phyloP scores from a whole-genome alignment of 2,329 filamentous ascomycete species.

The Aspergillus sp. region DNA sequence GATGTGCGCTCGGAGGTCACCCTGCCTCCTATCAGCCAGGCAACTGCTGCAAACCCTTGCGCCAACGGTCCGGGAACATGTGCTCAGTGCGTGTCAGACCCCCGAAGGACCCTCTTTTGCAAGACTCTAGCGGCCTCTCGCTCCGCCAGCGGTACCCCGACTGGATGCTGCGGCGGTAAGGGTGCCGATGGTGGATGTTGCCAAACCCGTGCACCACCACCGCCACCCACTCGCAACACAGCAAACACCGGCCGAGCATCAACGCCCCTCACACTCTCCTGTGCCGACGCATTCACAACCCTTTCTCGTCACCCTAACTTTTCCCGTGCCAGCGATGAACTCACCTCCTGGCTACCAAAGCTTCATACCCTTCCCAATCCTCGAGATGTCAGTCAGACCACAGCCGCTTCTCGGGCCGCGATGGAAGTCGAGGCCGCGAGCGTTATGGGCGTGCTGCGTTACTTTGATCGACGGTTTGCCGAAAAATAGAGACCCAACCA shows the following conservation, averaged over 20 bases:
- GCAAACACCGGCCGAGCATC: slow-evolving; percentile 20
- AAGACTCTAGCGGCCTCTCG: slow-evolving; percentile 70
- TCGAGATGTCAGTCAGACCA: slow-evolving; percentile 27
- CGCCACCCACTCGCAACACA: slow-evolving; percentile 15
- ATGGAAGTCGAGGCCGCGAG: slow-evolving; percentile 80
- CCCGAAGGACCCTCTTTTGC: slow-evolving; percentile 79
- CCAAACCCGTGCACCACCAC: slow-evolving; percentile 36
- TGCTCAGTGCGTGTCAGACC: slow-evolving; percentile 73
- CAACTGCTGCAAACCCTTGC: slow-evolving; percentile 46
- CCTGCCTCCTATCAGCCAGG: slow-evolving; percentile 36
- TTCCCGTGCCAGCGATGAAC: slow-evolving; percentile 69
- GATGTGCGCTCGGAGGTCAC: slow-evolving; percentile 59
- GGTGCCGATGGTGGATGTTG: slow-evolving; percentile 64
- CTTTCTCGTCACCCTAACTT: slow-evolving; percentile 75
- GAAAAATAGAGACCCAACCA: slow-evolving; percentile 31
- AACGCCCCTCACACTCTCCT: slow-evolving; percentile 61
- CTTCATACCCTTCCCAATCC: slow-evolving; percentile 58
- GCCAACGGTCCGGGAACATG: slow-evolving; percentile 75
- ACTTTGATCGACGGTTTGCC: slow-evolving; percentile 72
- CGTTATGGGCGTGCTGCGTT: slow-evolving; percentile 81
- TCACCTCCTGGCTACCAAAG: slow-evolving; percentile 73
- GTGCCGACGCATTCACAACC: slow-evolving; percentile 76
- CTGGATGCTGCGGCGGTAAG: slow-evolving; percentile 62
- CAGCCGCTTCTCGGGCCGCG: slow-evolving; percentile 47
- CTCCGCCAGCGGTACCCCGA: slow-evolving; percentile 37